These are phyloP conservation scores for Secale cereale DNA, from an alignment of 176 grass and related monocot genomes.

Conservation along the genomic window DNA sequence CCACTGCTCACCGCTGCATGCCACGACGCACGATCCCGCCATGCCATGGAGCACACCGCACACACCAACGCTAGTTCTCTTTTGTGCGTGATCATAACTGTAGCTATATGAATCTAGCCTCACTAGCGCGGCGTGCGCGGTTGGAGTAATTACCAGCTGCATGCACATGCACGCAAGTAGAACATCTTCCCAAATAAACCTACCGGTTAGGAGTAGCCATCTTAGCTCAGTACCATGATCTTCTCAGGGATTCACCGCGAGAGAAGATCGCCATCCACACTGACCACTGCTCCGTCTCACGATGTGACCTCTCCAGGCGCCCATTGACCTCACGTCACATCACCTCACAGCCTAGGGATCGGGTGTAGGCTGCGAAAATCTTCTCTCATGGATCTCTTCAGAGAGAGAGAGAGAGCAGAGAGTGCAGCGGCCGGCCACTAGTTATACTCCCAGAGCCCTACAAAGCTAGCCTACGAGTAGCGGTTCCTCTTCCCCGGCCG, in stretches of 20 bases:
- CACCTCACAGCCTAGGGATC: background rate
- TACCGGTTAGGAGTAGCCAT: too few species aligned
- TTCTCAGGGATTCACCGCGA: slow-evolving; percentile 22
- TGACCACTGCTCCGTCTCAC: slow-evolving; percentile 27
- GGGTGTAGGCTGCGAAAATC: background rate
- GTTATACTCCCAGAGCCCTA: background rate
- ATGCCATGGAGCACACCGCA: background rate
- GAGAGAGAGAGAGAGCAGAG: background rate
- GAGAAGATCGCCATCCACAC: slow-evolving; percentile 16
- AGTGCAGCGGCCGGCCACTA: background rate
- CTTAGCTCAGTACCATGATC: background rate
- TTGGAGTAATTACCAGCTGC: background rate
- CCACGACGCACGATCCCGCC: background rate
- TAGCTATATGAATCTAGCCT: too few species aligned
- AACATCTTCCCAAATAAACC: background rate
- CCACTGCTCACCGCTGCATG: background rate
- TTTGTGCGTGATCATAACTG: background rate
- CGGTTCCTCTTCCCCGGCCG: slow-evolving; percentile 2
- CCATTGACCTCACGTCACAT: slow-evolving; percentile 10
- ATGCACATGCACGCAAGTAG: too few species aligned
- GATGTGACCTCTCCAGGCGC: slow-evolving; percentile 40
- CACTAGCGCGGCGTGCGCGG: background rate
- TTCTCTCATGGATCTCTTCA: background rate
- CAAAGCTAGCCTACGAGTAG: background rate
- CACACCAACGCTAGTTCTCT: background rate